Evolutionary conservation across 2,329 filamentous ascomycete species (phyloP).

Genomic region (Cordyceps cateniannulata): DNA sequence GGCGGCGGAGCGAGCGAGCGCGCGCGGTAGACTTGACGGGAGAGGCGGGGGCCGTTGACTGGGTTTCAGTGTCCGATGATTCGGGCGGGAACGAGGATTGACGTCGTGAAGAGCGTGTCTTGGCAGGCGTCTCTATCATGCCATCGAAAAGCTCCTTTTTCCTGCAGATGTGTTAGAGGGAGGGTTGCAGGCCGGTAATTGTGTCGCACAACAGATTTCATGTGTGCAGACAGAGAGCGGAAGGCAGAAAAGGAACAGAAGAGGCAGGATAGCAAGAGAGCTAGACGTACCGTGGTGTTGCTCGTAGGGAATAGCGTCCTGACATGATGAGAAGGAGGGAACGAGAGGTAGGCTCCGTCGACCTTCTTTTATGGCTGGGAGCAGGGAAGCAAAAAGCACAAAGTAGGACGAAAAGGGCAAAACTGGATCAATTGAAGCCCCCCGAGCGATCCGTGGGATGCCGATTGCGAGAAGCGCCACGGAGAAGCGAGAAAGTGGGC

Average conservation of each 20-base stretch:
- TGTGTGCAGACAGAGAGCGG: slow-evolving; percentile 10
- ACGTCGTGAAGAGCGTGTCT: slow-evolving; percentile 40
- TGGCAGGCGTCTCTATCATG: slow-evolving; percentile 50
- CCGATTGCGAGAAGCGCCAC: slow-evolving; percentile 6
- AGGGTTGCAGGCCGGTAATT: not conserved
- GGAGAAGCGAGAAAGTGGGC: slow-evolving; percentile 8
- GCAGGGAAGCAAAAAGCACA: not conserved
- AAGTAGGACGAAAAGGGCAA: not conserved
- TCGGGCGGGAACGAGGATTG: slow-evolving; percentile 42
- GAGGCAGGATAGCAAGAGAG: not conserved
- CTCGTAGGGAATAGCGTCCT: slow-evolving; percentile 31
- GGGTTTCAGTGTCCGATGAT: slow-evolving; percentile 40
- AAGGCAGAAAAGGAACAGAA: not conserved
- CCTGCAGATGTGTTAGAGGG: slow-evolving; percentile 25
- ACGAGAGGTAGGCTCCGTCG: not conserved
- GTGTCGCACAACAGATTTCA: not conserved
- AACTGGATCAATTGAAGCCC: not conserved
- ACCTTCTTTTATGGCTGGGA: slow-evolving; percentile 4
- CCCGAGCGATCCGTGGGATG: slow-evolving; percentile 12
- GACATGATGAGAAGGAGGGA: slow-evolving; percentile 24
- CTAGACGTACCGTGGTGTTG: slow-evolving; percentile 30
- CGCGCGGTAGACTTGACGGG: slow-evolving; percentile 32
- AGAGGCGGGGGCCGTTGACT: slow-evolving; percentile 37
- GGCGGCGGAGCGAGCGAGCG: slow-evolving; percentile 35
- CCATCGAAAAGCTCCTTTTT: slow-evolving; percentile 57